Conservation (phyloP, 78 protist genomes). For the Mastigamoeba balamuthi region DNA sequence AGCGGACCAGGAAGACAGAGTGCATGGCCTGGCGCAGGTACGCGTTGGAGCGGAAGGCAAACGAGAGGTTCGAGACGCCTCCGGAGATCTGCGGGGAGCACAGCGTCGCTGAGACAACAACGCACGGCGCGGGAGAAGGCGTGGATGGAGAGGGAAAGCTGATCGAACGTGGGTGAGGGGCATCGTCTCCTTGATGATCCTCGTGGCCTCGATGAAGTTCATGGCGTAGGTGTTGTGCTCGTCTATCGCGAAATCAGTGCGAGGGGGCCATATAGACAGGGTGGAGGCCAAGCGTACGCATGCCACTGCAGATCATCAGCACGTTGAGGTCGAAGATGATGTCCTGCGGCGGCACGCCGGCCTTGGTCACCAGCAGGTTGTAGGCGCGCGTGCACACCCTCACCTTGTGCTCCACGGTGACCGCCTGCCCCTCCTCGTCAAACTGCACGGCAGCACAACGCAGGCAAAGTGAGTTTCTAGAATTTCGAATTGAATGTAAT, state of each 20-base stretch:
- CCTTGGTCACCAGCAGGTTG: conserved; percentile 54
- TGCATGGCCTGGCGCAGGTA: conserved; percentile 92
- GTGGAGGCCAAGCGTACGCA: too few species aligned
- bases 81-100: conserved; percentile 83
- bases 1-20: conserved; percentile 70
- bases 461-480: not conserved
- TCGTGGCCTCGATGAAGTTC: conserved; percentile 83
- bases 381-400: conserved; percentile 88
- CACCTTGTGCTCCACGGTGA: conserved; percentile 61
- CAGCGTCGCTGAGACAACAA: too few species aligned
- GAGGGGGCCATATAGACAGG: too few species aligned
- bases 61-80: conserved; percentile 97
- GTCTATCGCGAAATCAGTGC: conserved; percentile 13
- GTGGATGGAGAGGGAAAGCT: too few species aligned
- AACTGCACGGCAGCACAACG: too few species aligned
- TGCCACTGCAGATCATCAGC: conserved; percentile 93
- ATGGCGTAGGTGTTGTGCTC: conserved; percentile 95
- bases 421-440: conserved; percentile 97
- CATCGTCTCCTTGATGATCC: conserved; percentile 50
- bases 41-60: conserved; percentile 93
- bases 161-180: conserved; percentile 69
- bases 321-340: conserved; percentile 97
- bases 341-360: conserved; percentile 83
- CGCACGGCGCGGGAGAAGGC: not conserved
- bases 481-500: not conserved